Evolutionary conservation across 495 filamentous ascomycete species (phyloP).

Genomic region (Apodospora peruviana): DNA sequence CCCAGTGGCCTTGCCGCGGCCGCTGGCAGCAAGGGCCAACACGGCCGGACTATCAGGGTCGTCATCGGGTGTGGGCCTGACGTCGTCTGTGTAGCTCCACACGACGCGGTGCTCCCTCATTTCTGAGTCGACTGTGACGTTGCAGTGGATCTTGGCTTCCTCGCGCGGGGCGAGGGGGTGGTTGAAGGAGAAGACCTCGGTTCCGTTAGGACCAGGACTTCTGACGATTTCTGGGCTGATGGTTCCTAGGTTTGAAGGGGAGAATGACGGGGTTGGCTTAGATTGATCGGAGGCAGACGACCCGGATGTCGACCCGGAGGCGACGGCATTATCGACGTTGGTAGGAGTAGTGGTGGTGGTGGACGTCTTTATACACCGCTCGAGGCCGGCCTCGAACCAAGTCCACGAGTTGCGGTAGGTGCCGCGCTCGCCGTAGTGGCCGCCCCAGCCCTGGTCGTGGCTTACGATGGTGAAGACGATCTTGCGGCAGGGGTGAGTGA

Average conservation of each 20-base stretch:
- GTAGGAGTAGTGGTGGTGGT: not conserved
- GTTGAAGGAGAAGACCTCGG: constrained; percentile 25
- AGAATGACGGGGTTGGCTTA: too few species aligned
- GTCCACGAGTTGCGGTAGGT: constrained; percentile 57
- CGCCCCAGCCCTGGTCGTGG: constrained; percentile 63
- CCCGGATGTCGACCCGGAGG: too few species aligned
- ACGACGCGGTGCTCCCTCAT: constrained; percentile 41
- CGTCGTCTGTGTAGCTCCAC: constrained; percentile 52
- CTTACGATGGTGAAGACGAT: constrained; percentile 61
- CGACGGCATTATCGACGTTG: not conserved
- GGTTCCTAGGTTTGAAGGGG: too few species aligned
- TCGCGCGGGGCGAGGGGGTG: constrained; percentile 36
- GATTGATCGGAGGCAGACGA: too few species aligned
- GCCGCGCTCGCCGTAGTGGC: constrained; percentile 24
- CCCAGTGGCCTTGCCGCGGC: constrained; percentile 50
- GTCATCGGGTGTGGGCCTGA: constrained; percentile 37
- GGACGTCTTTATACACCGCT: constrained; percentile 31
- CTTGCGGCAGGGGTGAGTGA: constrained; percentile 44
- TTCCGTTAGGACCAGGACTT: not conserved
- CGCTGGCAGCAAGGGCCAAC: constrained; percentile 28
- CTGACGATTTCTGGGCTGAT: not conserved
- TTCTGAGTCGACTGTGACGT: constrained; percentile 31
- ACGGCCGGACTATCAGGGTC: not conserved
- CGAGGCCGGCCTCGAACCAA: constrained; percentile 64
- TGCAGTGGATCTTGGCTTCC: constrained; percentile 48